Percentiles rank a stretch among this genome's conserved stretches.
phyloP scores from a whole-genome alignment of 371 early-diverging fungal species.

The Globomyces sp. region DNA sequence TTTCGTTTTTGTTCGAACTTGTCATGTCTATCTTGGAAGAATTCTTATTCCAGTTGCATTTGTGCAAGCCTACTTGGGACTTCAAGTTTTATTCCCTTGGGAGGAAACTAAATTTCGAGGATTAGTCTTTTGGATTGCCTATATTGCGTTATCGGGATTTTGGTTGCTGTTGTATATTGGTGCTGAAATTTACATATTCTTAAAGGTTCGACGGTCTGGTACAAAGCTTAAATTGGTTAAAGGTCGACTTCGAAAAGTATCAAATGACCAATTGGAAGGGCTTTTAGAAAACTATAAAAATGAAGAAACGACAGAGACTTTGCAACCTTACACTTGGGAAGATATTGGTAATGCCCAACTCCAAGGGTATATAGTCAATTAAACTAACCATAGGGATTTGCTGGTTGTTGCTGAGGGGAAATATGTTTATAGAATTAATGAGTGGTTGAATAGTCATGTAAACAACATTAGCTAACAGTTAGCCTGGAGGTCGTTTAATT shows the following conservation, averaged over 20 bases:
- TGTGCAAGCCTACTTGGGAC: slow-evolving; percentile 34
- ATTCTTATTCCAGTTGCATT: slow-evolving; percentile 22
- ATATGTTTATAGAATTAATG: slow-evolving; percentile 31
- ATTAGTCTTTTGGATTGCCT: slow-evolving; percentile 27
- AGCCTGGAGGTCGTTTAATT: slow-evolving; percentile 38
- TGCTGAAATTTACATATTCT: slow-evolving; percentile 27
- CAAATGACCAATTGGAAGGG: not conserved
- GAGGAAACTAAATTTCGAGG: slow-evolving; percentile 19
- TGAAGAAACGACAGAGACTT: not conserved
- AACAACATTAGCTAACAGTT: no score
- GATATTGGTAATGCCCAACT: slow-evolving; percentile 17
- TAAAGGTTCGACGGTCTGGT: not conserved
- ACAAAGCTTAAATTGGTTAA: slow-evolving; percentile 1
- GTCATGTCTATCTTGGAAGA: slow-evolving; percentile 24
- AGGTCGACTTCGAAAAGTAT: not conserved
- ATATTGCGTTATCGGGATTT: slow-evolving; percentile 21
- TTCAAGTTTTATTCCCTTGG: slow-evolving; percentile 34
- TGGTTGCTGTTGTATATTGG: slow-evolving; percentile 32
- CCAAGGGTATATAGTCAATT: no score
- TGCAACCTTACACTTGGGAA: slow-evolving; percentile 29
- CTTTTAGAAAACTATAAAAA: not conserved
- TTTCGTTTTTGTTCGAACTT: slow-evolving; percentile 10
- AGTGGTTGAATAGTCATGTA: slow-evolving; percentile 30
- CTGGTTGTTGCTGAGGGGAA: slow-evolving; percentile 34
- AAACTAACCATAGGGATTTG: slow-evolving; percentile 1